A percentile compares a stretch with the other conserved stretches of the same genome.
Evolutionary conservation across 2,329 filamentous ascomycete species (phyloP).

Genomic region (Claviceps fusiformis): DNA sequence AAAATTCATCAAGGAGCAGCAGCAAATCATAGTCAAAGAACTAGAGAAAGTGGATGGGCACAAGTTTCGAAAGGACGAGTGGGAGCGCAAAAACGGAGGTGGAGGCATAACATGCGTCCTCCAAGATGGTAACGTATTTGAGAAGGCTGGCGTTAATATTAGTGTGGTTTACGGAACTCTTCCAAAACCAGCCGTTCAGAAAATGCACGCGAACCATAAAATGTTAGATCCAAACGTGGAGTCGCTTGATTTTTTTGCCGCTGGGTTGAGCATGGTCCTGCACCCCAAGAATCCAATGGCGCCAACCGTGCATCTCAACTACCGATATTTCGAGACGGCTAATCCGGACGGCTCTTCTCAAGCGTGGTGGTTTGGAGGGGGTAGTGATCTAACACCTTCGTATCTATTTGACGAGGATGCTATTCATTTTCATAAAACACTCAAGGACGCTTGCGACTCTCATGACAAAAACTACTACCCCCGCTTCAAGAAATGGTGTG

Average conservation of each 20-base stretch:
- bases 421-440: constrained; percentile 86
- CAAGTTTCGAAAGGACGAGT: constrained; percentile 71
- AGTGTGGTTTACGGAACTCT: constrained; percentile 89
- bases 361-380: constrained; percentile 97
- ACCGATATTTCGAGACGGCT: constrained; percentile 95
- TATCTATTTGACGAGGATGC: constrained; percentile 97
- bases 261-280: constrained; percentile 81
- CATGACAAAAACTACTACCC: constrained; percentile 89
- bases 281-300: constrained; percentile 95
- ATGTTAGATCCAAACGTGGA: constrained; percentile 68
- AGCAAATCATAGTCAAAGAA: constrained; percentile 71
- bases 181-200: constrained; percentile 72
- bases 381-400: constrained; percentile 80
- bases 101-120: constrained; percentile 90
- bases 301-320: constrained; percentile 94
- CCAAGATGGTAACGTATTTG: constrained; percentile 92
- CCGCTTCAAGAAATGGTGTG: constrained; percentile 95
- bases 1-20: constrained; percentile 84
- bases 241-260: constrained; percentile 86
- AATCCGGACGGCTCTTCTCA: constrained; percentile 68
- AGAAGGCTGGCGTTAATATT: constrained; percentile 93
- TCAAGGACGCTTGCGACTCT: constrained; percentile 86
- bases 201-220: constrained; percentile 93
- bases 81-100: constrained; percentile 76
- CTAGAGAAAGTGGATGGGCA: constrained; percentile 75